These are phyloP conservation scores for Rhizopogon sp. DNA, from an alignment of 768 basidiomycete species.

Conservation along the genomic window DNA sequence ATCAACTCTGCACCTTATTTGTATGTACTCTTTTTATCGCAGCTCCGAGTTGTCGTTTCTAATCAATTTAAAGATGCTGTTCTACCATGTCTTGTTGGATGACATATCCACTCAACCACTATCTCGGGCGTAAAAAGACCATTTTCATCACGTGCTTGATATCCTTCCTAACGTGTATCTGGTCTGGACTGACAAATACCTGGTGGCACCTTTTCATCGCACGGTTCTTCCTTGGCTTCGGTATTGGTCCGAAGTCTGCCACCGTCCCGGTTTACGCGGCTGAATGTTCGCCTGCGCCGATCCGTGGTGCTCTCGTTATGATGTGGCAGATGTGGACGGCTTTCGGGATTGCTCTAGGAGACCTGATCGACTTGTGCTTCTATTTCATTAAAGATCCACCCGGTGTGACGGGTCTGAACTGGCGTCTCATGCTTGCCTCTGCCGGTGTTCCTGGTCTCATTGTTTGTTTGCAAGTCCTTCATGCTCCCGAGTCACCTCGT, in stretches of 20 bases:
- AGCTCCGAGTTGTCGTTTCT: constrained; percentile 2
- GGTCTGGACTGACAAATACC: constrained; percentile 48
- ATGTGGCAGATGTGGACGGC: constrained; percentile 92
- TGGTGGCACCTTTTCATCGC: constrained; percentile 57
- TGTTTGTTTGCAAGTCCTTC: constrained; percentile 41
- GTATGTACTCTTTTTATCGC: constrained; percentile 29
- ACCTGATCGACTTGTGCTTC: constrained; percentile 60
- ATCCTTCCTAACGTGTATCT: constrained; percentile 49
- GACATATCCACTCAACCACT: constrained; percentile 64
- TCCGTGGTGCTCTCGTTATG: constrained; percentile 90
- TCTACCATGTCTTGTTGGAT: constrained; percentile 58
- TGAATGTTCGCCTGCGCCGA: constrained; percentile 73
- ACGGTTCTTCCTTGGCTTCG: constrained; percentile 45
- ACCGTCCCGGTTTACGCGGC: constrained; percentile 66
- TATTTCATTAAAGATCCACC: constrained; percentile 44
- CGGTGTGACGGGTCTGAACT: constrained; percentile 60
- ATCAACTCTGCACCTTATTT: constrained; percentile 63
- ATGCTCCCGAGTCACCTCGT: constrained; percentile 68
- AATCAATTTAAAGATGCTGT: constrained; percentile 36
- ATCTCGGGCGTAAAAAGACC: constrained; percentile 56
- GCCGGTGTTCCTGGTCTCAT: constrained; percentile 51
- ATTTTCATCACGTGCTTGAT: constrained; percentile 57
- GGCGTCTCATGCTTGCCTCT: constrained; percentile 77
- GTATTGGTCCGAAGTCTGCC: constrained; percentile 50
- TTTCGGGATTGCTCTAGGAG: constrained; percentile 78